These are phyloP conservation scores for Corylus avellana DNA, from an alignment of 306 rosid species.

Conservation along the genomic window DNA sequence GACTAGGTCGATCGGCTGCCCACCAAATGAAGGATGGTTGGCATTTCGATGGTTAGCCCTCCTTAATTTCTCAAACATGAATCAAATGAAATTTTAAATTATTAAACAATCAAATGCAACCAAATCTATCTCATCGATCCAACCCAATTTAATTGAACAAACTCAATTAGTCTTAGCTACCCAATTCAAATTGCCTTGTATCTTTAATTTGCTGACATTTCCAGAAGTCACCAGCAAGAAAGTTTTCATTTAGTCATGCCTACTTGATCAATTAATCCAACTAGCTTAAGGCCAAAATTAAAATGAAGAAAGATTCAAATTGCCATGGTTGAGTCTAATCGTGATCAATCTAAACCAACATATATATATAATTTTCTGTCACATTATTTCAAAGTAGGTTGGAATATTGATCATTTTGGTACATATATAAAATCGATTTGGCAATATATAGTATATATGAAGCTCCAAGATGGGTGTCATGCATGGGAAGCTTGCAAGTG, in stretches of 20 bases:
- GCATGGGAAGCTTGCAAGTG: conserved; percentile 8
- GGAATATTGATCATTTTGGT: not conserved
- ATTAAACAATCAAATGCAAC: not conserved
- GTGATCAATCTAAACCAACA: not conserved
- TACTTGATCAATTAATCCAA: not conserved
- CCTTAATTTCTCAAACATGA: too few relatives aligned
- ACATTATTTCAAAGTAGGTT: conserved; percentile 10
- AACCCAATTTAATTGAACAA: too few relatives aligned
- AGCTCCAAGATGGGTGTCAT: not conserved
- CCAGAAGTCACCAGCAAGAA: too few relatives aligned
- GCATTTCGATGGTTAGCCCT: too few relatives aligned
- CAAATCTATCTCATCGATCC: not conserved
- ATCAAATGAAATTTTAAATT: too few relatives aligned
- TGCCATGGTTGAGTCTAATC: too few relatives aligned
- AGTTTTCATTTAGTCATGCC: too few relatives aligned
- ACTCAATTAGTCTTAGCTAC: not conserved
- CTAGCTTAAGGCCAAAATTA: not conserved
- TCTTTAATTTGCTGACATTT: too few relatives aligned
- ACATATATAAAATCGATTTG: not conserved
- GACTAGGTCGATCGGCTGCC: too few relatives aligned
- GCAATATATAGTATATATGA: not conserved
- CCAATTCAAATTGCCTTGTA: not conserved
- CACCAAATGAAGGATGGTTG: too few relatives aligned
- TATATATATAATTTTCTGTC: not conserved
- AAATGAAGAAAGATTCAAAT: not conserved